Evolutionary conservation across 2,329 filamentous ascomycete species (phyloP).

Genomic region (Penicillium brasilianum): DNA sequence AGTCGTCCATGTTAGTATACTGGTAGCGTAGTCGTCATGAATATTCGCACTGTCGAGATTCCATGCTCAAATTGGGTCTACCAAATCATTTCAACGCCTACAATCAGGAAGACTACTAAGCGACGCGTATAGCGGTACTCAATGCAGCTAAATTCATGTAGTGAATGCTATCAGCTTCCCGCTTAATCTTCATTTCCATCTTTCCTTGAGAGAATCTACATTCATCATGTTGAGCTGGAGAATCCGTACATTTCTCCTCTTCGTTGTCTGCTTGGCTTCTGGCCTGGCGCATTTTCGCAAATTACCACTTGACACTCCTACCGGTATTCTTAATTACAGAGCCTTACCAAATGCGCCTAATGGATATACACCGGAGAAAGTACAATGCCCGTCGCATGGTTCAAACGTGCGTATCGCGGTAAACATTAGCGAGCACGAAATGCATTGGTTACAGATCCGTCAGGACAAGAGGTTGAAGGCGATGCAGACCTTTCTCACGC

Average conservation of each 20-base stretch:
- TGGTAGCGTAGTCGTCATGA: not conserved
- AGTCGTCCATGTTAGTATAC: not conserved
- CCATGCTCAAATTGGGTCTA: no score
- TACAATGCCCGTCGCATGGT: not conserved
- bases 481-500: not conserved
- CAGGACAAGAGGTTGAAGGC: not conserved
- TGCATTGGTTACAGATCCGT: not conserved
- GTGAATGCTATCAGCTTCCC: not conserved
- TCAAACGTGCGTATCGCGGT: not conserved
- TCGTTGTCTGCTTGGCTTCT: not conserved
- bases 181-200: not conserved
- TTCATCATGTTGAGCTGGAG: not conserved
- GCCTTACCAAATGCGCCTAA: not conserved
- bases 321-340: not conserved
- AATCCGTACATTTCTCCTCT: not conserved
- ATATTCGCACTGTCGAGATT: no score
- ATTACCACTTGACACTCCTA: not conserved
- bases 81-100: no score
- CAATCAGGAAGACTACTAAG: no score
- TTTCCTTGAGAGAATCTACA: not conserved
- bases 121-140: not conserved
- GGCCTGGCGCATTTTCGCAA: not conserved
- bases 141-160: not conserved
- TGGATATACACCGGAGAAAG: not conserved
- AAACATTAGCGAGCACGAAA: not conserved